Evolutionary conservation across 352 stramenopile genomes (phyloP).

Genomic region (Pythium plurisporium): DNA sequence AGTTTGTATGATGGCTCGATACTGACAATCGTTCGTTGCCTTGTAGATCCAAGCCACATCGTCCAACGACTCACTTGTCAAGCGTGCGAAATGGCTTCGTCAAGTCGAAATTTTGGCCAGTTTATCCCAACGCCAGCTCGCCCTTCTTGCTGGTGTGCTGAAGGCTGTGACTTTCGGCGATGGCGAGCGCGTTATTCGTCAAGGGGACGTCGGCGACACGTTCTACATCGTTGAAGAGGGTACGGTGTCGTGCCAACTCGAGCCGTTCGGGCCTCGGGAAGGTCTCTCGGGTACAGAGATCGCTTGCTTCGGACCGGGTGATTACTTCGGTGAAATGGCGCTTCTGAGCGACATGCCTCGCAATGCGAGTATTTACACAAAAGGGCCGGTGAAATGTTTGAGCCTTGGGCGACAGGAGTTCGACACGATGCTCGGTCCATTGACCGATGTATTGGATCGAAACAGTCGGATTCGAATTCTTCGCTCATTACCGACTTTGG

Average conservation of each 20-base stretch:
- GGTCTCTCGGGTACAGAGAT: slow-evolving; percentile 27
- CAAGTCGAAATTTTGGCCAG: slow-evolving; percentile 70
- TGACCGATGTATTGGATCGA: slow-evolving; percentile 66
- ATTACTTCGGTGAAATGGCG: slow-evolving; percentile 92
- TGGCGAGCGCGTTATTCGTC: slow-evolving; percentile 72
- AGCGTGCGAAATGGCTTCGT: slow-evolving; percentile 62
- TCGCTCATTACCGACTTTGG: slow-evolving; percentile 47
- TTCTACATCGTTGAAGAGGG: slow-evolving; percentile 84
- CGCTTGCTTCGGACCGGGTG: slow-evolving; percentile 52
- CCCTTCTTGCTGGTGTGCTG: slow-evolving; percentile 57
- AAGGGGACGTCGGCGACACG: slow-evolving; percentile 75
- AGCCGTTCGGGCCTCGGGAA: slow-evolving; percentile 23
- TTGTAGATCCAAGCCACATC: slow-evolving; percentile 58
- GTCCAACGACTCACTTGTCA: slow-evolving; percentile 72
- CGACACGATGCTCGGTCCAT: slow-evolving; percentile 67
- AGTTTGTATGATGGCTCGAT: background rate
- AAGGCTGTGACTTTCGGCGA: slow-evolving; percentile 63
- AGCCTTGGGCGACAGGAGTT: slow-evolving; percentile 69
- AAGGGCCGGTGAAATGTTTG: slow-evolving; percentile 64
- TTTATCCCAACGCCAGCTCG: slow-evolving; percentile 60
- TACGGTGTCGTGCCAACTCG: slow-evolving; percentile 53
- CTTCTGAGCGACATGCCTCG: slow-evolving; percentile 86
- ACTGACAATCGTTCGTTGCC: background rate
- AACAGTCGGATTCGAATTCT: slow-evolving; percentile 73
- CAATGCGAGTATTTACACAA: slow-evolving; percentile 65